Evolutionary conservation across 192 early-diverging fungal genomes (phyloP), one percentile per base, ranked within the genome.

Genomic region (Linnemannia elongata): DNA sequence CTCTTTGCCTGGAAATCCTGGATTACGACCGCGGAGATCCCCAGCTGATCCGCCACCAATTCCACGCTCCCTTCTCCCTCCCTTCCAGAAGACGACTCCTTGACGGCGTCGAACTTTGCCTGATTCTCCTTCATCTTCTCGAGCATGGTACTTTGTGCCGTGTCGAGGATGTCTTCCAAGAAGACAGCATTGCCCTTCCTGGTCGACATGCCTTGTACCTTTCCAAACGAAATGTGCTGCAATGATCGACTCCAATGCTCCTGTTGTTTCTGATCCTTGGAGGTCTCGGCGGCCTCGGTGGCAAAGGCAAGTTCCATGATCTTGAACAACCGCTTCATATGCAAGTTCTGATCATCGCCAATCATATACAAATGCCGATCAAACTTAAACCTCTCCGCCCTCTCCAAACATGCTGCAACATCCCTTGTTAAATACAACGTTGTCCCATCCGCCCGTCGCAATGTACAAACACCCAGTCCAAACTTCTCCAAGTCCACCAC

Each of bases 341-440:
- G 97, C 57, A 90, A 90, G 76, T 93, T 92, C 88, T 99, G 98
- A 80, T 95, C 94, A 63, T 92, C 92, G 49, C 95, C 95, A 35
- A 99, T 95, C 52, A 98, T 94, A 82, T 99, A 99, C 78, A 96
- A 82, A 73, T 97, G 92, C 77, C 94, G 93, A 87, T 97, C 94
- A 88, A 96, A 97, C 63, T 92, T 81, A 87, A 95, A 96, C 35
- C 82, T 89, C 38, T 96, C 93, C 52, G 89, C 90, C 47, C 98
- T 96, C 80, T 95, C 88, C 74, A 96, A 89, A 60, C 96, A 93
- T 7, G 95, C 96, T 33, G 96, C 98, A 73, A 99, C 92, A 87
- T 99, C 98, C 39, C 97, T 96, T 6, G 97, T 97, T 15, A 97
- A 84, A 75, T 99, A 99, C 41, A 98, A 89, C 20, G 96, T 93